phyloP scores from a whole-genome alignment of 495 filamentous ascomycete genomes.

The Penicillium waksmanii region DNA sequence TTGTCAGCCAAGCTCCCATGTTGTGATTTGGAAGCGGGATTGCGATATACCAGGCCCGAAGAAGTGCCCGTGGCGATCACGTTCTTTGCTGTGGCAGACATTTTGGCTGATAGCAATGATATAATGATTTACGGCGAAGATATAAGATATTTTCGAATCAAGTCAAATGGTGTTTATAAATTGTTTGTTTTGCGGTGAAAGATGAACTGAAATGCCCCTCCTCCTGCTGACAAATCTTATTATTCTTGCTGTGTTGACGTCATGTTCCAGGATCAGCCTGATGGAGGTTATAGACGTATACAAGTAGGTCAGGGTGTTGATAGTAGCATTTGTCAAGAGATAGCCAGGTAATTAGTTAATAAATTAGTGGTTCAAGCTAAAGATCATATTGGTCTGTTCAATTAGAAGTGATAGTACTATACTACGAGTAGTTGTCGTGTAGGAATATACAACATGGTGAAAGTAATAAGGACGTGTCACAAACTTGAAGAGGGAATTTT shows the following conservation, averaged over 20 bases:
- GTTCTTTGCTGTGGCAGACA: slow-evolving; percentile 24
- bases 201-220: neutral
- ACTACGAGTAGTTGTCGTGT: too few relatives aligned
- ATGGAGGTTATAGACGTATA: neutral
- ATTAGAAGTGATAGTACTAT: too few relatives aligned
- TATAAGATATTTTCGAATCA: neutral
- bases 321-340: too few relatives aligned
- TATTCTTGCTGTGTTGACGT: neutral
- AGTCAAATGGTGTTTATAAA: neutral
- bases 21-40: neutral
- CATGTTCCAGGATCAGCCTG: neutral
- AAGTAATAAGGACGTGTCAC: too few relatives aligned
- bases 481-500: too few relatives aligned
- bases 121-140: neutral
- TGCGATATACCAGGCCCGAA: slow-evolving; percentile 30
- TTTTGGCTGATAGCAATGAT: neutral
- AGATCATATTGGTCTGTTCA: too few relatives aligned
- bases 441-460: too few relatives aligned
- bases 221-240: slow-evolving; percentile 1
- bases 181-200: slow-evolving; percentile 3
- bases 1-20: slow-evolving; percentile 7
- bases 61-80: slow-evolving; percentile 36
- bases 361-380: too few relatives aligned
- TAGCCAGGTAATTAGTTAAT: too few relatives aligned
- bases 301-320: too few relatives aligned